Base-by-base conservation (phyloP, 2,329 filamentous ascomycete genomes). In the Botrytis byssoidea region DNA sequence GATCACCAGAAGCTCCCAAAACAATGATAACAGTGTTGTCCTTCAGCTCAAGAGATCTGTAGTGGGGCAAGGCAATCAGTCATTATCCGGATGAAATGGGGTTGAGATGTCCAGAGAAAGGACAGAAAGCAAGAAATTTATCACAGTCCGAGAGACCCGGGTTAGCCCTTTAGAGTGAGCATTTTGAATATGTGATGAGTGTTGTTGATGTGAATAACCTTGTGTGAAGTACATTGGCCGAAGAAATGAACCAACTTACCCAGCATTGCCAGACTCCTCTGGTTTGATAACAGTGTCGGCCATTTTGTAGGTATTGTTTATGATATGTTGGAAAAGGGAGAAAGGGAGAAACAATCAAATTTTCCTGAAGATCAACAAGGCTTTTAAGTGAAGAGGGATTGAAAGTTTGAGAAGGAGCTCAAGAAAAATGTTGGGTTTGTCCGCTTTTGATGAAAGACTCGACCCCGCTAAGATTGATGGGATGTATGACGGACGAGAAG, bases 11-110 rank as follows among this genome's bases (percentile, higher is more conserved):
- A 78, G 96, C 96, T 81, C 96, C 96, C 79, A 99, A 91, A 80
- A 99, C 96, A 81, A 99, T 89, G 81, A 99, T 97, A 82, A 95
- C 90, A 78, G 96, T 99, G 88, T 99, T 97, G 82, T 98, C 94
- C 88, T 98, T 99, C 82, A 99, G 91, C 90, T 99, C 96, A 85
- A 97, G 88, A 81, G 90, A 91, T 82, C 94, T 97, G 55, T 61
- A 70, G 83, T 78, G 74, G 77, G 77, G 74, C 74, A 75, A 59
- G 29, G 22, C 73, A 78, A 74, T 73, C 61, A 73, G 71, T 59
- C 37, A 69, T 74, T 61, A 79, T 86, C 81, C 86, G 81, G 82
- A 79, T 82, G 9, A 60, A 48, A 60, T 10, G 37, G 48, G 44
- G 29, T 59, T 63, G 57, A 64, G 40, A n/a, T 12, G 44, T 55